Evolutionary conservation across 2,329 filamentous ascomycete genomes (phyloP), one percentile per base, ranked within the genome.

Genomic region (Ilyonectria sp.): DNA sequence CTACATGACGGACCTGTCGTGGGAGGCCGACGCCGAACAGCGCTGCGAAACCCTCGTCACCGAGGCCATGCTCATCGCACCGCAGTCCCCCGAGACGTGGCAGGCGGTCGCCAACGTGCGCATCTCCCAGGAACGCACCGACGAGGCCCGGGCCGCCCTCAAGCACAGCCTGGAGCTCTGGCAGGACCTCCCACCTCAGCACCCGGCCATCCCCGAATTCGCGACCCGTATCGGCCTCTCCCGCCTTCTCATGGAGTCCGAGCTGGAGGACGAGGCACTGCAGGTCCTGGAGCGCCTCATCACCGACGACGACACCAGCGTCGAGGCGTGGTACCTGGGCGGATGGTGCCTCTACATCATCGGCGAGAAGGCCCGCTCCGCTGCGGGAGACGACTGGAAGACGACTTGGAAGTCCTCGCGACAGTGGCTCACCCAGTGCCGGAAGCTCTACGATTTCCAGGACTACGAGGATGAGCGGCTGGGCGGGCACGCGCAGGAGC

Each of bases 1-100:
- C 56, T 99, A 98, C 85, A 99, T 99, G 96, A 99, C 96, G 11
- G 96, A 99, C 83, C 84, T 98, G 75, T 96, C 93, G 76, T 96
- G 89, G 94, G 95, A 98, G 82, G 90, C 91, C 59, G 94, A 98
- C 77, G 96, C 95, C 6, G 96, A 99, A 83, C 85, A 89, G 72
- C 89, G 92, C 73, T 99, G 97, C 84, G 95, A 99, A 82, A 85
- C 89, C 6, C 90, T 97, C 66, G 90, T 98, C 70, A 97, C 95
- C 6, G 94, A 99, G 83, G 96, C 96, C 29, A 91, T 96, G 63
- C 85, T 97, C 75, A 89, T 97, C 68, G 93, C 93, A 65, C 94
- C 95, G 4, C 88, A 92, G 62, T 91, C 90, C 62, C 89, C 95
- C 4, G 95, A 98, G 82, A 93, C 94, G n/a, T 90, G 97, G 84